Conservation (phyloP, 106 monocot genomes). For the Narthecium ossifragum region DNA sequence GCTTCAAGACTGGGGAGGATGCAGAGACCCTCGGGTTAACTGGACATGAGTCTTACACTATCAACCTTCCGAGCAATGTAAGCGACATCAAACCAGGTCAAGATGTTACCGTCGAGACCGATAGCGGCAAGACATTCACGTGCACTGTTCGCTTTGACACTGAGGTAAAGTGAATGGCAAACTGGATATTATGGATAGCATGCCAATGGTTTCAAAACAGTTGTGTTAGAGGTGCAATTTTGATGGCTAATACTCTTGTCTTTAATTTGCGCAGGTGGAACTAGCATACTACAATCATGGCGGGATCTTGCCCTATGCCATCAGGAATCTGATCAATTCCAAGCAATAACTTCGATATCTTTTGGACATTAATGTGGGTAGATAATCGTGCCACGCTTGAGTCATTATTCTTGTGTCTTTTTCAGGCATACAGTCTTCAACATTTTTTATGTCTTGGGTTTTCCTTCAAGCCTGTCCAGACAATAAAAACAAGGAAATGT, state of each 20-base stretch:
- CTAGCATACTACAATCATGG: conserved; percentile 85
- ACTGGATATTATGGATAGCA: background rate
- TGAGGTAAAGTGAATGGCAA: conserved; percentile 48
- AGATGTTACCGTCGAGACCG: conserved; percentile 58
- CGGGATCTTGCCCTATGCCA: conserved; percentile 84
- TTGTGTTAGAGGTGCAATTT: too few relatives aligned
- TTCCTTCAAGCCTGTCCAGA: background rate
- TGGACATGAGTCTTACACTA: conserved; percentile 72
- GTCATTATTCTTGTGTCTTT: too few relatives aligned
- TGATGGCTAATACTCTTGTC: background rate
- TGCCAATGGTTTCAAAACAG: too few relatives aligned
- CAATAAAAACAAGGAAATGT: background rate
- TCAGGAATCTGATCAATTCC: conserved; percentile 64
- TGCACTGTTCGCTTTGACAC: conserved; percentile 86
- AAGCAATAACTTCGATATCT: conserved; percentile 17
- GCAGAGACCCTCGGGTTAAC: conserved; percentile 84
- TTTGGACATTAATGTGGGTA: background rate
- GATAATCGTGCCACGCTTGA: background rate
- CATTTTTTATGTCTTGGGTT: background rate
- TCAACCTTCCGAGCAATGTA: conserved; percentile 64
- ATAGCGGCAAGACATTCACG: conserved; percentile 70
- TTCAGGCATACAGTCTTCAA: background rate
- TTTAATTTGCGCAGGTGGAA: conserved; percentile 55
- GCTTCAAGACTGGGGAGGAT: conserved; percentile 89
- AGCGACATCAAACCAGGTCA: conserved; percentile 81